Evolutionary conservation across 352 stramenopile genomes (phyloP), one percentile per base, ranked within the genome.

Genomic region (Phytophthora agathidicida): DNA sequence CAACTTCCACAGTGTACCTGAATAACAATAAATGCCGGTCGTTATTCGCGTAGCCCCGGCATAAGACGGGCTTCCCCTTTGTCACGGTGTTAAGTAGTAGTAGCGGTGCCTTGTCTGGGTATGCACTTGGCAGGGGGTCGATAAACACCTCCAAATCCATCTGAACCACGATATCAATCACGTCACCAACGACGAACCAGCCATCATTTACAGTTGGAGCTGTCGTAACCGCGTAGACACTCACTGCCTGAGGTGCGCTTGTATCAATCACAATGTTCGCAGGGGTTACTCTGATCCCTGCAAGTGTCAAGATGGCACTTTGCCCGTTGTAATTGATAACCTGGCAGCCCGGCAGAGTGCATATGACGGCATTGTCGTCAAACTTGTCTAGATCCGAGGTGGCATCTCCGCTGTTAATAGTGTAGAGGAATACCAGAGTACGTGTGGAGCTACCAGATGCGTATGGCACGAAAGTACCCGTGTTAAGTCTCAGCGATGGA

Each of bases 121-220:
- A 87, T 3, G 64, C 76, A 43, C 58, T 88, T 3, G 80, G 82
- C 6, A 84, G 83, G 20, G 86, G 84, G 20, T 94, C 81, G 46
- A 95, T 86, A 44, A 88, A 88, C 11, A 95, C 86, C 5, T 84
- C 75, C 9, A 73, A 50, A 48, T 75, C 86, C 79, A 90, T 91
- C 36, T 89, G 65, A 1, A 95, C 70, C 24, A 95, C 61, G 37
- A 95, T 88, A 7, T 94, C 70, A 35, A 95, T 87, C 14, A 81
- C 54, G 38, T 95, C 86, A 9, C 86, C 86, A 13, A 93, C 80
- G 22, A 93, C 82, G 59, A 95, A 95, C 10, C 63, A 54, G 14
- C 81, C 77, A 10, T 42, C 57, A 26, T 95, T 95, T 28, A 92
- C 71, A 0, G 53, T 69, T 2, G 81, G 57, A 5, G 78, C 66